Conservation (phyloP, 495 filamentous ascomycete genomes). For the Penicillium dipodomyicola region DNA sequence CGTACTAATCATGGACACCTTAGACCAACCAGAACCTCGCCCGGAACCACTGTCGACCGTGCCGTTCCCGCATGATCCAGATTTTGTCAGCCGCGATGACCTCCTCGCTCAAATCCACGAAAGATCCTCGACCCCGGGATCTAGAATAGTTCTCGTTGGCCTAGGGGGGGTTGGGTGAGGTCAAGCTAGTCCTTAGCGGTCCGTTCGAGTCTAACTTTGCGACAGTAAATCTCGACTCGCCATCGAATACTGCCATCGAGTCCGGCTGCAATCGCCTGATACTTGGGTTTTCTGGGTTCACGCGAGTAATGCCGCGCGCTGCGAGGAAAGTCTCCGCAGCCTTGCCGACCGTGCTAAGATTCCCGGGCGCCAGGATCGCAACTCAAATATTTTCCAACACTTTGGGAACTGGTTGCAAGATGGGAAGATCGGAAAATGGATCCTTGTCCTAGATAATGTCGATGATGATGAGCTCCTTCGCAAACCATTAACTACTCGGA, state of each 20-base stretch:
- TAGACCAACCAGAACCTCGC: constrained; percentile 12
- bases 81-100: constrained; percentile 30
- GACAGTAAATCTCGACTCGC: constrained; percentile 39
- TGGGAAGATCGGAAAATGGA: constrained; percentile 22
- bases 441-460: constrained; percentile 16
- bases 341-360: constrained; percentile 41
- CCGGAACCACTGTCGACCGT: constrained; percentile 18
- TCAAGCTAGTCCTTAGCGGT: neutral
- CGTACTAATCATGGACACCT: too few species aligned
- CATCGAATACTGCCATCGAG: constrained; percentile 38
- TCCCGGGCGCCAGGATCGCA: constrained; percentile 31
- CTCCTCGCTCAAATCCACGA: constrained; percentile 24
- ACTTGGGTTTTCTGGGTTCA: constrained; percentile 54
- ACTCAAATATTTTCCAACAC: constrained; percentile 40
- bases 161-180: constrained; percentile 33
- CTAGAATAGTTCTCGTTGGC: constrained; percentile 24
- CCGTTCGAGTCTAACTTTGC: constrained; percentile 8
- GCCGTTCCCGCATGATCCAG: constrained; percentile 30
- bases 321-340: constrained; percentile 39
- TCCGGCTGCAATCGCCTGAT: constrained; percentile 31
- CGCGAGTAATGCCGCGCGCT: constrained; percentile 36
- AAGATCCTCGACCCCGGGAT: constrained; percentile 20
- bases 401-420: constrained; percentile 40
- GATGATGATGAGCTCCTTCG: constrained; percentile 28
- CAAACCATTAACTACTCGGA: constrained; percentile 3